Conservation (phyloP, 306 rosid genomes). For the Cercis canadensis region DNA sequence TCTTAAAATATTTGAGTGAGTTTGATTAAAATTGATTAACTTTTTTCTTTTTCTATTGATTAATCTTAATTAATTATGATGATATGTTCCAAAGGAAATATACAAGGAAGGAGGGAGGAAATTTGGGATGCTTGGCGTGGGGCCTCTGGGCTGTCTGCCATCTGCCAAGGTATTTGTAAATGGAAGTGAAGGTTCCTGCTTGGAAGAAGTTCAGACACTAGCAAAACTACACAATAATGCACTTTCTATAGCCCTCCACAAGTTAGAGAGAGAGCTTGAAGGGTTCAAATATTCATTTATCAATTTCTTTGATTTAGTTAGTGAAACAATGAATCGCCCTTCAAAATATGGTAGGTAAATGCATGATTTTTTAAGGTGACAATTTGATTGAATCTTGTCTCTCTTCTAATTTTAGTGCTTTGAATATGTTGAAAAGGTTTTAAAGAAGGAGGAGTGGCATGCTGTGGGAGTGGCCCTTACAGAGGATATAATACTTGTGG, state of each 20-base stretch:
- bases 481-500: conserved; percentile 59
- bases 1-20: too few species aligned
- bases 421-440: conserved; percentile 40
- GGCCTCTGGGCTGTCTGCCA: conserved; percentile 51
- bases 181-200: conserved; percentile 41
- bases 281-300: conserved; percentile 54
- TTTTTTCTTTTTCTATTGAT: too few species aligned
- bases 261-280: conserved; percentile 38
- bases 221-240: conserved; percentile 45
- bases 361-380: not conserved
- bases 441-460: conserved; percentile 49
- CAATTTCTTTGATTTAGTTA: conserved; percentile 14
- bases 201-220: conserved; percentile 27
- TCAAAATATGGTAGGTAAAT: conserved; percentile 35
- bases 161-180: not conserved
- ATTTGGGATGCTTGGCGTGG: conserved; percentile 43
- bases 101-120: conserved; percentile 60
- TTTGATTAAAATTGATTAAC: too few species aligned
- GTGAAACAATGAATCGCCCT: conserved; percentile 39
- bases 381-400: too few species aligned
- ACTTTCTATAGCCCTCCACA: conserved; percentile 30
- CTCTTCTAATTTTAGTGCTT: not conserved
- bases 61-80: too few species aligned
- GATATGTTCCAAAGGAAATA: conserved; percentile 41
- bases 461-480: conserved; percentile 58